A percentile compares a stretch with the other conserved stretches of the same genome.
phyloP scores from a whole-genome alignment of 1,284 basidiomycete species.

The Leucoagaricus sp. region DNA sequence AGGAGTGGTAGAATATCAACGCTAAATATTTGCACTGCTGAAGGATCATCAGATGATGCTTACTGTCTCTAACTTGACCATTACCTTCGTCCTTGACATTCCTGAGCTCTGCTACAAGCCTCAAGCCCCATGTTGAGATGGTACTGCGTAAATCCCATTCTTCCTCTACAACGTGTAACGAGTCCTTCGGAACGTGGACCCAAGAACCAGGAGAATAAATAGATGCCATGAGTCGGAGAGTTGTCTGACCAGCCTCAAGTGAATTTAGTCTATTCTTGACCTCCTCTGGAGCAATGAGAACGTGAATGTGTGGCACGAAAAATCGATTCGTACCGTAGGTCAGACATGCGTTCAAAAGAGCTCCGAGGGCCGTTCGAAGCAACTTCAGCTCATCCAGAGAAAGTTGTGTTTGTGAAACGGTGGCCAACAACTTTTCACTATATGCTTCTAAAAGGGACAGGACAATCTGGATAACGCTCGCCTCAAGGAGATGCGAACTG shows the following conservation, averaged over 20 bases:
- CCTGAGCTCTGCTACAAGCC: conserved; percentile 66
- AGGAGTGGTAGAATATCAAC: conserved; percentile 65
- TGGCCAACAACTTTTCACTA: conserved; percentile 50
- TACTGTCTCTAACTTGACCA: conserved; percentile 21
- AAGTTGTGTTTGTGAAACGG: conserved; percentile 45
- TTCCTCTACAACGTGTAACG: conserved; percentile 41
- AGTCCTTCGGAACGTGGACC: conserved; percentile 23
- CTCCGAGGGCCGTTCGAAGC: conserved; percentile 77
- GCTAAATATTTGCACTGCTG: conserved; percentile 59
- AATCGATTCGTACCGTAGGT: conserved; percentile 59
- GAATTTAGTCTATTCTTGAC: conserved; percentile 68
- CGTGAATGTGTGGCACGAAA: not conserved
- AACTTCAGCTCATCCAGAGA: conserved; percentile 67
- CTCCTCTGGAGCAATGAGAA: conserved; percentile 50
- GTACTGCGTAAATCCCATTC: conserved; percentile 66
- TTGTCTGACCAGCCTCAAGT: conserved; percentile 63
- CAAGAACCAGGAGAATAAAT: conserved; percentile 71
- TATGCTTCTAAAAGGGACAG: conserved; percentile 72
- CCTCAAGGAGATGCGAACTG: conserved; percentile 66
- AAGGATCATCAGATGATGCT: not conserved
- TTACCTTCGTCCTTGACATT: conserved; percentile 63
- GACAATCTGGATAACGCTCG: conserved; percentile 65
- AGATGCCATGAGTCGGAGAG: conserved; percentile 66
- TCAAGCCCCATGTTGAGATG: conserved; percentile 77
- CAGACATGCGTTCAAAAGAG: conserved; percentile 78